Base-by-base conservation (phyloP, 1,284 basidiomycete species). In the Sporisorium graminicola region DNA sequence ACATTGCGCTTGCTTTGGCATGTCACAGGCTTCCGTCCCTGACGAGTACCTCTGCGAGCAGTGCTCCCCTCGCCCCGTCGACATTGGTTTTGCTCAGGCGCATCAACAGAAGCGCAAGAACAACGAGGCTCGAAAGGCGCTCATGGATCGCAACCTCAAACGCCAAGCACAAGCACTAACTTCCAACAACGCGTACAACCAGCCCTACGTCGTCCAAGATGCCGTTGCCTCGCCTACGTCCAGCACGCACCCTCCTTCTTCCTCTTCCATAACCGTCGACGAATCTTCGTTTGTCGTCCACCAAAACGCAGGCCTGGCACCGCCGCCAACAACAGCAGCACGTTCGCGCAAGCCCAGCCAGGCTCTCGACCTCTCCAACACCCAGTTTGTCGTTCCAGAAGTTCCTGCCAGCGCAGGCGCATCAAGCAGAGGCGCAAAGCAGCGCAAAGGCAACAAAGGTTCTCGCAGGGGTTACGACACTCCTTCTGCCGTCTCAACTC, bases 1-100 rank as follows among this genome's bases (percentile, higher is more conserved):
- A 81, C 95, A 98, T 86, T 92, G 90, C 8, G 91, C 91, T 6
- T 97, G 95, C 86, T 94, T 95, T 80, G 82, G 44, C 87, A 88
- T 35, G 88, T 89, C 82, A 2, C 81, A 82, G 46, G 74, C 79
- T n/a, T 82, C 78, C 35, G 91, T 94, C 0, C 94, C 94, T 1
- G 93, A 95, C 73, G 88, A 81, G 62, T 87, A 87, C 65, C 79
- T 85, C 18, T 87, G 87, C 79, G 86, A 87, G 50, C 64, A 83
- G 43, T 87, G 87, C 72, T 85, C 80, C 27, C 84, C 84, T 9
- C 74, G 84, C 29, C 77, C 78, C 9, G 83, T 85, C 42, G 68
- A 85, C 37, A 70, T 79, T 18, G 78, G 68, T 16, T 83, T 80
- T 62, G 84, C 84, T 13, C 73, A 78, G 29, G 76, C 75, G 4